Percentiles rank a stretch among this genome's conserved stretches.
These are phyloP conservation scores for Gardenia jasminoides DNA, from an alignment of 257 asterid genomes.

Conservation along the genomic window DNA sequence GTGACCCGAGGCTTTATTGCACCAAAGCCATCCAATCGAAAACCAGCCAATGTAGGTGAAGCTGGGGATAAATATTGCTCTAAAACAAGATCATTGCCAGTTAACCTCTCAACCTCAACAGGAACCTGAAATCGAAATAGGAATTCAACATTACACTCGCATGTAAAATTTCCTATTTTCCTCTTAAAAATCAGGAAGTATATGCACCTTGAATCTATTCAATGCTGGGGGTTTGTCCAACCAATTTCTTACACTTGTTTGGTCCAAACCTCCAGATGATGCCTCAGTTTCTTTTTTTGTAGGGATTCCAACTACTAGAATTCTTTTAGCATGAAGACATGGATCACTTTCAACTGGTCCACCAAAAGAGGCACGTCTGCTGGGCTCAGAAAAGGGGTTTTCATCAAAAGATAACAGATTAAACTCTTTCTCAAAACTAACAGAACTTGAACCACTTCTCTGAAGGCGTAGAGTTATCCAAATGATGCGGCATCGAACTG, in stretches of 20 bases:
- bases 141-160: slow-evolving; percentile 8
- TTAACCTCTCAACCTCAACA: slow-evolving; percentile 79
- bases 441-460: slow-evolving; percentile 68
- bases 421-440: slow-evolving; percentile 65
- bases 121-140: slow-evolving; percentile 65
- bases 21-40: slow-evolving; percentile 89
- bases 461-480: slow-evolving; percentile 88
- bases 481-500: slow-evolving; percentile 86
- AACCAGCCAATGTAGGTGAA: slow-evolving; percentile 90
- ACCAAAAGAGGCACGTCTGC: slow-evolving; percentile 85
- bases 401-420: slow-evolving; percentile 76
- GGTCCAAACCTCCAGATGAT: slow-evolving; percentile 61
- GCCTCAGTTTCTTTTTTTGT: slow-evolving; percentile 54
- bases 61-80: slow-evolving; percentile 79
- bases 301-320: slow-evolving; percentile 67
- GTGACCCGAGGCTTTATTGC: slow-evolving; percentile 74
- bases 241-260: slow-evolving; percentile 73
- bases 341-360: slow-evolving; percentile 74
- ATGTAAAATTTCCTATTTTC: slow-evolving; percentile 5
- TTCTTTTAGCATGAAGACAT: slow-evolving; percentile 84
- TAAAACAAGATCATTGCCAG: slow-evolving; percentile 71
- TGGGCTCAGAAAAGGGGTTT: slow-evolving; percentile 69
- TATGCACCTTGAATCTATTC: slow-evolving; percentile 85
- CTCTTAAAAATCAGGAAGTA: slow-evolving; percentile 6
- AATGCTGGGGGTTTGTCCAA: slow-evolving; percentile 73